Conservation (phyloP, 108 stramenopile genomes). For the Pseudonitzschia pungens region DNA sequence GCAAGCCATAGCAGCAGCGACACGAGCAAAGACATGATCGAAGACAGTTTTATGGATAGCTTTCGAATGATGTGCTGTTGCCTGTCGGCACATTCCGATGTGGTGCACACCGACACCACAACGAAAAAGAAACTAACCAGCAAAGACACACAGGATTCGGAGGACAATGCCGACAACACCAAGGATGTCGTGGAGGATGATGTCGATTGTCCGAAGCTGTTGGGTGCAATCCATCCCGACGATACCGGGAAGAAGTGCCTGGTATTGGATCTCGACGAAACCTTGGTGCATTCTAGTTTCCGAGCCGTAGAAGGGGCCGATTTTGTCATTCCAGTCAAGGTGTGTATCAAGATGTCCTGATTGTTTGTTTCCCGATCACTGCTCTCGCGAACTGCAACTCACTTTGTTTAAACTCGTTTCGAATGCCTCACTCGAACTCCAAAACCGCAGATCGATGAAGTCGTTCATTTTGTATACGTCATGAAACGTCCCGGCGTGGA, state of each 20-base stretch:
- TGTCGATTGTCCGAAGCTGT: slow-evolving; percentile 45
- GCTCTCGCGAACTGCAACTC: too few relatives aligned
- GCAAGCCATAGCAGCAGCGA: slow-evolving; percentile 47
- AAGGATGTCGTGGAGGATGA: not conserved
- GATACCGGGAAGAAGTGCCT: slow-evolving; percentile 90
- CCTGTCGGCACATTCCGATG: slow-evolving; percentile 30
- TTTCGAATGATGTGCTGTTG: slow-evolving; percentile 88
- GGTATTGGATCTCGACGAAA: slow-evolving; percentile 98
- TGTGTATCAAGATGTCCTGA: slow-evolving; percentile 33
- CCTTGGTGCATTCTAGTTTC: slow-evolving; percentile 97
- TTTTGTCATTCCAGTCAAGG: slow-evolving; percentile 98
- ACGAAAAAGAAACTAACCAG: slow-evolving; percentile 17
- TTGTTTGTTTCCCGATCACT: not conserved
- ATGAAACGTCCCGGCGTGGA: slow-evolving; percentile 97
- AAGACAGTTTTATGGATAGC: slow-evolving; percentile 67
- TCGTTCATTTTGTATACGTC: slow-evolving; percentile 97
- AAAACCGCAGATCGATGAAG: slow-evolving; percentile 86
- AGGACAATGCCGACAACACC: slow-evolving; percentile 3
- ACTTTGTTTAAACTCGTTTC: not conserved
- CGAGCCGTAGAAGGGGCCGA: slow-evolving; percentile 93
- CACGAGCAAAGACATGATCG: slow-evolving; percentile 31
- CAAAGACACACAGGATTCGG: slow-evolving; percentile 22
- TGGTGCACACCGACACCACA: not conserved
- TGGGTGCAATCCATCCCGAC: slow-evolving; percentile 60
- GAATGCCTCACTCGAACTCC: not conserved